Evolutionary conservation across 495 filamentous ascomycete species (phyloP), one percentile per base, ranked within the genome.

Genomic region (Glarea lozoyensis): DNA sequence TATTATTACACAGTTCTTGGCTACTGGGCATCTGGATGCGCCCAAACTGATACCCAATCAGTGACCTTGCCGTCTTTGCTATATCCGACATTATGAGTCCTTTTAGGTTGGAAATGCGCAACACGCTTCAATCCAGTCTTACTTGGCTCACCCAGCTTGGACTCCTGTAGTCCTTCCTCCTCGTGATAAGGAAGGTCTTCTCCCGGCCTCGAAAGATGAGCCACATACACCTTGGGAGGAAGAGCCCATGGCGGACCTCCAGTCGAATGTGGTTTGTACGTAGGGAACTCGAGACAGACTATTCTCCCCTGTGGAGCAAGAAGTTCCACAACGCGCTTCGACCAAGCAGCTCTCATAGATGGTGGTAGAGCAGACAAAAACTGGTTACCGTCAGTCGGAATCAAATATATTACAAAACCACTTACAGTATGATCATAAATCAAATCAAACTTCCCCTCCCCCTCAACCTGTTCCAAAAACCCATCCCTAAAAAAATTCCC

Each of bases 351-450:
- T 11, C 87, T 75, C 29, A 81, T 54, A 0, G 61, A 58, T 10
- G 76, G 79, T 4, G 73, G 71, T 11, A 94, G 67, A n/a, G 86
- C 86, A 54, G 73, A 88, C 48, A 92, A 76, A 61, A 92, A 94
- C 85, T 87, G 45, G 20, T n/a, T n/a, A n/a, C n/a, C n/a, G n/a
- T n/a, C n/a, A n/a, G n/a, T n/a, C n/a, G n/a, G n/a, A n/a, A n/a
- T n/a, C n/a, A n/a, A n/a, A n/a, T n/a, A n/a, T n/a, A n/a, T n/a
- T n/a, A n/a, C n/a, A n/a, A n/a, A n/a, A n/a, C n/a, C n/a, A 50
- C 76, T 50, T 67, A 87, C 85, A 20, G 84, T 88, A 56, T 89
- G 88, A 59, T 92, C 86, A 65, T 87, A 92, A 29, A 90, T 77
- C 19, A 92, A 54, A 64, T 93, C 84, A 63, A 88, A 88, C 23